These are phyloP conservation scores for Salix suchowensis DNA, from an alignment of 345 rosid species.

Conservation along the genomic window DNA sequence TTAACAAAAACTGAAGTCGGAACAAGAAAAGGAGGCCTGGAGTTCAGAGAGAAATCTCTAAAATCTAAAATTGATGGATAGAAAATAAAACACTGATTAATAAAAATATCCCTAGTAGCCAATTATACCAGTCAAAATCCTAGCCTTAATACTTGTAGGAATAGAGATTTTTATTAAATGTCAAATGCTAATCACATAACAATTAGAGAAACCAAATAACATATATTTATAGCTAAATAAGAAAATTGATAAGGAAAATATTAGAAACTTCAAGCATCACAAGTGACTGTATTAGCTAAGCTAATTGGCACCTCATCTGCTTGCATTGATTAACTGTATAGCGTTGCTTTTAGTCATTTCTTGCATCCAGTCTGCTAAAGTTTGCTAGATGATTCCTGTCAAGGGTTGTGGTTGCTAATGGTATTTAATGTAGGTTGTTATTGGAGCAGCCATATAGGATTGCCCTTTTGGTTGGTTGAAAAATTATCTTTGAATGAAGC, in stretches of 20 bases:
- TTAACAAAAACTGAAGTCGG: not conserved
- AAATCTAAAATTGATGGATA: not conserved
- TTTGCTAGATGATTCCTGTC: not conserved
- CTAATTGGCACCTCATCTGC: not conserved
- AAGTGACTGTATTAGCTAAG: not conserved
- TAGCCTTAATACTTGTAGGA: not conserved
- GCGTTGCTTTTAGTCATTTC: not conserved
- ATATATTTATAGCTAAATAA: not conserved
- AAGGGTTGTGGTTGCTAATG: not conserved
- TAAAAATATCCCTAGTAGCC: not conserved
- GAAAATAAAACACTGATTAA: not conserved
- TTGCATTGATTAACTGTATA: not conserved
- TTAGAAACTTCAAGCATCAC: not conserved
- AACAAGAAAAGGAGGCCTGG: not conserved
- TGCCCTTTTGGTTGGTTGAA: not conserved
- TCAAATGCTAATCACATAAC: not conserved
- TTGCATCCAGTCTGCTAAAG: not conserved
- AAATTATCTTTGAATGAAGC: not conserved
- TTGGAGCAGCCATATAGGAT: not conserved
- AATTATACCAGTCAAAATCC: not conserved
- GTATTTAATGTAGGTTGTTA: not conserved
- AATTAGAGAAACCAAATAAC: not conserved
- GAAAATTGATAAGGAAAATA: not conserved
- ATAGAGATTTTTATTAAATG: not conserved
- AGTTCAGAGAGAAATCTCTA: not conserved